These are phyloP conservation scores for Penicillium manginii DNA, from an alignment of 495 filamentous ascomycete genomes.

Conservation along the genomic window DNA sequence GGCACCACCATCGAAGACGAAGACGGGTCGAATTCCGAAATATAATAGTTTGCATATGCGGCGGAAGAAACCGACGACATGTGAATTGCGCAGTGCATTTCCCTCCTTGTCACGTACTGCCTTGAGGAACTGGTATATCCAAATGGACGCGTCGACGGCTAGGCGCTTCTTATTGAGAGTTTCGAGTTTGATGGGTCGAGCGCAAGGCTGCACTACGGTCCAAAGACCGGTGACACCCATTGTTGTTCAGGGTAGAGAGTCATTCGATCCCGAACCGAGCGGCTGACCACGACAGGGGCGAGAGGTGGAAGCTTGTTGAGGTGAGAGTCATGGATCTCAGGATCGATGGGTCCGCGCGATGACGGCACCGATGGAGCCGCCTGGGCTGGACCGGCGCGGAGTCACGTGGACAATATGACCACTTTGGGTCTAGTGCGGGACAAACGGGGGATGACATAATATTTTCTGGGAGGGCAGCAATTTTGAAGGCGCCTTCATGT, in stretches of 20 bases:
- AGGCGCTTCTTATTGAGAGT: slow-evolving; percentile 94
- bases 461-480: slow-evolving; percentile 9
- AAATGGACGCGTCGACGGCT: slow-evolving; percentile 96
- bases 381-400: too few species aligned
- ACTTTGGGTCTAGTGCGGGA: slow-evolving; percentile 22
- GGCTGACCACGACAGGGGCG: too few species aligned
- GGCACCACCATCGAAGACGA: slow-evolving; percentile 97
- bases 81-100: slow-evolving; percentile 91
- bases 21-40: slow-evolving; percentile 95
- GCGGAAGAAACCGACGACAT: slow-evolving; percentile 96
- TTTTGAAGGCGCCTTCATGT: slow-evolving; percentile 10
- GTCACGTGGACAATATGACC: slow-evolving; percentile 34
- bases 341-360: background rate
- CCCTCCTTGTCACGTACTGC: slow-evolving; percentile 98
- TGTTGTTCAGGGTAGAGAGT: slow-evolving; percentile 19
- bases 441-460: slow-evolving; percentile 7
- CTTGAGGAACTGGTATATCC: slow-evolving; percentile 99
- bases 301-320: too few species aligned
- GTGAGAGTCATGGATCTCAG: background rate
- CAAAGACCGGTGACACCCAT: slow-evolving; percentile 99
- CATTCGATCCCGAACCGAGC: slow-evolving; percentile 1
- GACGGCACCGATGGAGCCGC: too few species aligned
- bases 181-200: slow-evolving; percentile 82
- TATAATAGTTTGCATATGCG: slow-evolving; percentile 96
- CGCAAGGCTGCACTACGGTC: slow-evolving; percentile 91